Evolutionary conservation across 2,329 filamentous ascomycete genomes (phyloP), one percentile per base, ranked within the genome.

Genomic region (Tolypocladium ophioglossoides): DNA sequence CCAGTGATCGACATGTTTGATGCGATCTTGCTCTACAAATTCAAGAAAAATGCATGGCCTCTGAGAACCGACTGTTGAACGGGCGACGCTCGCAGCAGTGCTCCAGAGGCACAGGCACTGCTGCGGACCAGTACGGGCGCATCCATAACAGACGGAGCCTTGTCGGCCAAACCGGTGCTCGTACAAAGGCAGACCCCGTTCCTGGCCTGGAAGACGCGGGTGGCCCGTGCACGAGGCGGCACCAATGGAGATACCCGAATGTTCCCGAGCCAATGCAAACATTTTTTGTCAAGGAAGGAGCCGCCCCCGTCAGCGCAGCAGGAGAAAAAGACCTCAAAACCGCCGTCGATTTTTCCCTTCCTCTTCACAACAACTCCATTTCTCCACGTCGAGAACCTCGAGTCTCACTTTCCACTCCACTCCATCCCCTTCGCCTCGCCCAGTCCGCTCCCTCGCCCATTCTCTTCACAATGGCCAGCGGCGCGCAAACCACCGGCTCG

Each of bases 381-480:
- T 68, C 67, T 68, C 69, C 68, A 57, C 69, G 69, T 35, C 41
- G 18, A 44, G 20, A 37, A 18, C 46, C 27, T 32, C 47, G 48
- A 55, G 39, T 48, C 47, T 44, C 32, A 20, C 50, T 38, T n/a
- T n/a, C n/a, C n/a, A n/a, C 38, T 34, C 48, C 52, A 54, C 54
- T 53, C 52, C 55, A 51, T 39, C 30, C 50, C 32, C 5, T 48
- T 39, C 35, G 46, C 41, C 40, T 38, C 20, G 8, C 51, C 2
- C 41, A 18, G 34, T 20, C 22, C 24, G 22, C 11, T 24, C 30
- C 20, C 54, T 18, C 27, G 20, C 12, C 27, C 34, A 12, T 44
- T 35, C n/a, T 52, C 55, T 53, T 66, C 68, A 68, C 68, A 73
- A 77, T 78, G 75, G 70, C 75, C 59, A 63, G 68, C 61, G 61